A percentile compares a stretch with the other conserved stretches of the same genome.
Conservation (phyloP, 2,329 filamentous ascomycete species). For the Talaromyces sp. region DNA sequence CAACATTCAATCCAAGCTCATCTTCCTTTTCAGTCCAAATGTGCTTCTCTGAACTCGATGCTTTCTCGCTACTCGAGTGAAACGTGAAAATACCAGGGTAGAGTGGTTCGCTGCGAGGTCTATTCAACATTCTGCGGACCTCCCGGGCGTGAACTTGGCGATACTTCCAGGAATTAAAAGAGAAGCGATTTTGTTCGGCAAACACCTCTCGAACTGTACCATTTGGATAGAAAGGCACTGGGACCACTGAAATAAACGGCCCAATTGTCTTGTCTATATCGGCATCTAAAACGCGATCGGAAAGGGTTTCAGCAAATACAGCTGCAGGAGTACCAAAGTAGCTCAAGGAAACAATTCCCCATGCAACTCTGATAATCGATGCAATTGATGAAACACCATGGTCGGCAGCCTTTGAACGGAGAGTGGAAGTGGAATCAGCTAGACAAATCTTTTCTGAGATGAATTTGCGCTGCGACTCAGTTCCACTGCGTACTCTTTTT, state of each 20-base stretch:
- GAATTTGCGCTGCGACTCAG: conserved; percentile 13
- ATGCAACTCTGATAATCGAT: conserved; percentile 24
- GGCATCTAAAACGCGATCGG: conserved; percentile 23
- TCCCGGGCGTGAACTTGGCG: conserved; percentile 25
- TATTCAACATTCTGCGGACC: conserved; percentile 22
- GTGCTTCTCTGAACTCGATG: conserved; percentile 4
- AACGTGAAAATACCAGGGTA: conserved; percentile 32
- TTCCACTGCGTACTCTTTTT: conserved; percentile 12
- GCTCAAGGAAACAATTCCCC: conserved; percentile 21
- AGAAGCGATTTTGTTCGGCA: conserved; percentile 20
- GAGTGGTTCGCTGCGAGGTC: conserved; percentile 20
- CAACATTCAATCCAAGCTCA: conserved; percentile 31
- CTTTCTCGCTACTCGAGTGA: conserved; percentile 12
- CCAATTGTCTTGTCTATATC: conserved; percentile 24
- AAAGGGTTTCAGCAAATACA: conserved; percentile 29
- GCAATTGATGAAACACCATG: conserved; percentile 24
- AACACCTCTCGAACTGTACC: conserved; percentile 21
- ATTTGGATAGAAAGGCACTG: conserved; percentile 24
- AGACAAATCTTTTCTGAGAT: conserved; percentile 15
- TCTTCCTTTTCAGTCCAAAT: conserved; percentile 26
- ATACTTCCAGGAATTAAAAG: conserved; percentile 20
- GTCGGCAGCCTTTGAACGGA: conserved; percentile 16
- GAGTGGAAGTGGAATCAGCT: conserved; percentile 12
- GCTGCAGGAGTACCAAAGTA: conserved; percentile 23
- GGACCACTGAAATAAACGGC: conserved; percentile 28